These are phyloP conservation scores for Theileria luwenshuni DNA, from an alignment of 169 alveolate genomes.

Conservation along the genomic window DNA sequence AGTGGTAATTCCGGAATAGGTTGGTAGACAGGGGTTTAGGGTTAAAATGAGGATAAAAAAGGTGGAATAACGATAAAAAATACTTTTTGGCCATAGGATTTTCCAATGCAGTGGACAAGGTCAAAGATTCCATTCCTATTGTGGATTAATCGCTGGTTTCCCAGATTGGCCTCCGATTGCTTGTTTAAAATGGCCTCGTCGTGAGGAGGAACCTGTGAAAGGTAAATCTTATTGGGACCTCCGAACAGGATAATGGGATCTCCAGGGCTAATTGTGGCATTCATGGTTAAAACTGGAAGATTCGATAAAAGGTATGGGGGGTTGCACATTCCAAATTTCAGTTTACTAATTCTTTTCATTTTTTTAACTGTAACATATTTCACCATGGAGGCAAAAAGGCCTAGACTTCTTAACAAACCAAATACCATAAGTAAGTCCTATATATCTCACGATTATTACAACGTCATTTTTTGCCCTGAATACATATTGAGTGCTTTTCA, in stretches of 20 bases:
- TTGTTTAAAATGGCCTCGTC: constrained; percentile 22
- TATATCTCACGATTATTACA: not conserved
- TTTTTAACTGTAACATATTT: constrained; percentile 15
- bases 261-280: constrained; percentile 14
- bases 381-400: constrained; percentile 34
- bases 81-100: constrained; percentile 61
- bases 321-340: constrained; percentile 22
- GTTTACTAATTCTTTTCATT: constrained; percentile 2
- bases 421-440: constrained; percentile 25
- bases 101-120: constrained; percentile 46
- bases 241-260: constrained; percentile 54
- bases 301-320: constrained; percentile 4
- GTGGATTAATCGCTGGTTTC: constrained; percentile 50
- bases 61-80: not conserved
- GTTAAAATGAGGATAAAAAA: not conserved
- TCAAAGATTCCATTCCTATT: constrained; percentile 62
- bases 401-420: constrained; percentile 22
- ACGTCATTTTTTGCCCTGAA: not conserved
- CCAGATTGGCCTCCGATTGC: constrained; percentile 60
- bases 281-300: too few species aligned
- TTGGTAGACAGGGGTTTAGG: not conserved
- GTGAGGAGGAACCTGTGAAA: constrained; percentile 41
- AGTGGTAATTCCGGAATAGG: not conserved
- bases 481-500: constrained; percentile 6
- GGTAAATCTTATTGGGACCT: constrained; percentile 54